Conservation (phyloP, 768 basidiomycete genomes). For the Chalciporus pseudorubinellus region DNA sequence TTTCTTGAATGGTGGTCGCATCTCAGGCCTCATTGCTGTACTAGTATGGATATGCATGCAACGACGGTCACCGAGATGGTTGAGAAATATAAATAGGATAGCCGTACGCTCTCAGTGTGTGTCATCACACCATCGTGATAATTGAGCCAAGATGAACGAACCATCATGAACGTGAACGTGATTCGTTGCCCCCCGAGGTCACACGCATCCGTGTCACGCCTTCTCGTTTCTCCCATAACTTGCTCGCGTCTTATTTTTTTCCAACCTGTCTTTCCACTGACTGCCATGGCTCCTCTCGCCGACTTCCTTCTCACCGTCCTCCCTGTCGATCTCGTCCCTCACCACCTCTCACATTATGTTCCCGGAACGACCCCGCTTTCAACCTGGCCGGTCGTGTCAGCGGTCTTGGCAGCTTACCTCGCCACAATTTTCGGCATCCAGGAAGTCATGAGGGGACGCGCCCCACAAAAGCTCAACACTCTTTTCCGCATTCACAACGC, state of each 20-base stretch:
- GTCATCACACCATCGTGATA: no score
- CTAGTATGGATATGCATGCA: no score
- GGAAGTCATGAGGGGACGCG: constrained; percentile 76
- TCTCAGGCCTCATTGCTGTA: neutral
- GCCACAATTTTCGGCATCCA: constrained; percentile 83
- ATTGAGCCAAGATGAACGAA: no score
- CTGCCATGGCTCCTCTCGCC: constrained; percentile 68
- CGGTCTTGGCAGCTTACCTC: constrained; percentile 77
- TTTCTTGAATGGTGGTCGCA: constrained; percentile 40
- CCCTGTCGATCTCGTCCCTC: constrained; percentile 44
- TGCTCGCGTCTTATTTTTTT: constrained; percentile 19
- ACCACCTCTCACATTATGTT: constrained; percentile 47
- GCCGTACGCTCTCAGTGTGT: no score
- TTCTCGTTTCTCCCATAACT: constrained; percentile 28
- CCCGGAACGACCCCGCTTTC: constrained; percentile 58
- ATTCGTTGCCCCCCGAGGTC: neutral
- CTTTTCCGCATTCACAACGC: constrained; percentile 92
- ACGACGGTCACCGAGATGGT: neutral
- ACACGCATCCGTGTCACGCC: constrained; percentile 29
- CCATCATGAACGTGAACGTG: neutral
- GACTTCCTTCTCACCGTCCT: constrained; percentile 62
- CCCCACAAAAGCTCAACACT: constrained; percentile 71
- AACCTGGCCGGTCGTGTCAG: constrained; percentile 61
- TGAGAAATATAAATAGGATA: neutral
- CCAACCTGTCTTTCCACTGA: constrained; percentile 25